Evolutionary conservation across 352 stramenopile genomes (phyloP).

Genomic region (Blastocystis sp.): DNA sequence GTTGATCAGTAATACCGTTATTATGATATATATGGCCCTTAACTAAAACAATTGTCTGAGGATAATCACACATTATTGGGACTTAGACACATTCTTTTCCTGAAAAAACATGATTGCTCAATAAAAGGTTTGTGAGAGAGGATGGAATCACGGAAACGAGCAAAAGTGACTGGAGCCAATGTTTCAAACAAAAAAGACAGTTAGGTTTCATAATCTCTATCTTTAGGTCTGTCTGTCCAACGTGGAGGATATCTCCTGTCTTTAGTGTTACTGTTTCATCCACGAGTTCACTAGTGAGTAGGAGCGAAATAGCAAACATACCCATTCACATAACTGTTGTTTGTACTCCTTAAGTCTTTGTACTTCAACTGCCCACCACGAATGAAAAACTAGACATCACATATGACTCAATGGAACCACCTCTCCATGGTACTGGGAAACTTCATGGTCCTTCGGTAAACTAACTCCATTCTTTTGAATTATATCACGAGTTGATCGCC

Average conservation of each 20-base stretch:
- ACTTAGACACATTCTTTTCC: not conserved
- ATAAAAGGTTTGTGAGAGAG: not conserved
- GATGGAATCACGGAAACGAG: not conserved
- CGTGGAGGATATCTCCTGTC: slow-evolving; percentile 27
- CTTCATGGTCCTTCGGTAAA: slow-evolving; percentile 8
- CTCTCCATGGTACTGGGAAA: slow-evolving; percentile 44
- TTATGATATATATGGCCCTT: not conserved
- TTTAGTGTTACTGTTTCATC: slow-evolving; percentile 37
- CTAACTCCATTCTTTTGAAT: slow-evolving; percentile 2
- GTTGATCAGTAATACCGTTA: not conserved
- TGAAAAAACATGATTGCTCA: not conserved
- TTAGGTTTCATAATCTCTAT: slow-evolving; percentile 12
- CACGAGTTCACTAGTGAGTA: not conserved
- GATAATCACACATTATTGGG: not conserved
- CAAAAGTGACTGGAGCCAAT: not conserved
- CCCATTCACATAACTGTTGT: slow-evolving; percentile 59
- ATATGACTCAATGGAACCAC: not conserved
- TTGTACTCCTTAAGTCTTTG: slow-evolving; percentile 37
- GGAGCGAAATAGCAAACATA: not conserved
- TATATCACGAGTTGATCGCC: not conserved
- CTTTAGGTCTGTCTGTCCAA: slow-evolving; percentile 29
- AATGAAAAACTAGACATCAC: slow-evolving; percentile 40
- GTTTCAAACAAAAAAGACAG: not conserved
- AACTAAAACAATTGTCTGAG: not conserved
- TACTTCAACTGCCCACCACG: slow-evolving; percentile 49